These are phyloP conservation scores for Quercus lobata DNA, from an alignment of 331 rosid genomes.

Conservation along the genomic window DNA sequence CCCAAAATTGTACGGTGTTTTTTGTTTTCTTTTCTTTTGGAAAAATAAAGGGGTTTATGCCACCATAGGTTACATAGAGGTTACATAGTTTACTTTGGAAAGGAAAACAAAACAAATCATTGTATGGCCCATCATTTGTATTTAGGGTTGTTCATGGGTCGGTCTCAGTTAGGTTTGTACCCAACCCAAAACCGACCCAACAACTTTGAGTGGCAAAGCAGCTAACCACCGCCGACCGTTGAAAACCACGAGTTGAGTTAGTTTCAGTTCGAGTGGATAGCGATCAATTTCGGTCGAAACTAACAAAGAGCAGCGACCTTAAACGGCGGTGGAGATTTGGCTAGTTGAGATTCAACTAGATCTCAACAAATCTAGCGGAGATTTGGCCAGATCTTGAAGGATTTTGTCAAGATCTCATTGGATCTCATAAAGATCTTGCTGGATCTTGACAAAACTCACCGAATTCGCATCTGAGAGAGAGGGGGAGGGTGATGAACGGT, in stretches of 20 bases:
- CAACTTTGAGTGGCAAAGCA: no score
- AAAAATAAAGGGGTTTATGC: no score
- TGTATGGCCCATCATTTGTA: no score
- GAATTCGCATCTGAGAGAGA: fast-evolving
- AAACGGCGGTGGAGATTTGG: no score
- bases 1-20: no score
- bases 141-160: fast-evolving
- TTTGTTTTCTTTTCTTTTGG: no score
- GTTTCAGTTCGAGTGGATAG: fast-evolving
- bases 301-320: fast-evolving
- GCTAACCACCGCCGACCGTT: fast-evolving
- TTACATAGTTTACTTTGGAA: no score
- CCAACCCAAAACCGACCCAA: fast-evolving
- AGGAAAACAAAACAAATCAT: no score
- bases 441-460: fast-evolving
- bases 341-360: fast-evolving
- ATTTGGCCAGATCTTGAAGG: no score
- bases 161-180: fast-evolving
- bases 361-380: fast-evolving
- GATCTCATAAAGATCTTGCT: no score
- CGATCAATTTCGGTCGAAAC: fast-evolving
- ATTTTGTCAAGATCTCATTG: no score
- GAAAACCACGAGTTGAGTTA: fast-evolving
- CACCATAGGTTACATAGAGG: no score
- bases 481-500: fast-evolving